Evolutionary conservation across 768 basidiomycete species (phyloP).

Genomic region (Tylopilus subfusipes): DNA sequence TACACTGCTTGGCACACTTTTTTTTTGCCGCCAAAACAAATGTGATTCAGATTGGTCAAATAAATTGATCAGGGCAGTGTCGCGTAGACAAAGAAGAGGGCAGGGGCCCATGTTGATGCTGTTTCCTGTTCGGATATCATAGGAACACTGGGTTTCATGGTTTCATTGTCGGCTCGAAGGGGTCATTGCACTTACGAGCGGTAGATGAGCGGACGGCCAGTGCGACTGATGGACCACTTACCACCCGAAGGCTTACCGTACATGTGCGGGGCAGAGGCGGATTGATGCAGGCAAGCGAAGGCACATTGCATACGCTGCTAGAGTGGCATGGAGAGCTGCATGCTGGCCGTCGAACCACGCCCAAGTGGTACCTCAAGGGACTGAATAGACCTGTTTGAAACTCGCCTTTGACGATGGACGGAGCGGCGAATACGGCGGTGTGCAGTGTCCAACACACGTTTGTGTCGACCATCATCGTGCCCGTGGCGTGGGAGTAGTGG

Average conservation of each 20-base stretch:
- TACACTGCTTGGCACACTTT: neutral
- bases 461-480: neutral
- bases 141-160: neutral
- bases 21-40: neutral
- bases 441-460: neutral
- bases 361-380: neutral
- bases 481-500: slow-evolving; percentile 28
- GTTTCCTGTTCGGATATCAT: neutral
- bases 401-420: neutral
- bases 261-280: slow-evolving; percentile 9
- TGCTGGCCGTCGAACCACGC: neutral
- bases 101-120: neutral
- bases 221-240: neutral
- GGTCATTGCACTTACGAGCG: neutral
- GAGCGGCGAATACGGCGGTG: neutral
- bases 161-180: neutral
- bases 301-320: slow-evolving; percentile 2
- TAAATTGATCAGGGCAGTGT: slow-evolving; percentile 6
- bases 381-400: neutral
- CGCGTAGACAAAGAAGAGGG: slow-evolving; percentile 10
- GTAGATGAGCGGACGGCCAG: slow-evolving; percentile 8
- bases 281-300: slow-evolving; percentile 1
- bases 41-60: slow-evolving; percentile 1
- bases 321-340: neutral
- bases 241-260: neutral